A percentile compares a stretch with the other conserved stretches of the same genome.
These are phyloP conservation scores for Saturnispora kantuleensis DNA, from an alignment of 805 yeast genomes.

Conservation along the genomic window DNA sequence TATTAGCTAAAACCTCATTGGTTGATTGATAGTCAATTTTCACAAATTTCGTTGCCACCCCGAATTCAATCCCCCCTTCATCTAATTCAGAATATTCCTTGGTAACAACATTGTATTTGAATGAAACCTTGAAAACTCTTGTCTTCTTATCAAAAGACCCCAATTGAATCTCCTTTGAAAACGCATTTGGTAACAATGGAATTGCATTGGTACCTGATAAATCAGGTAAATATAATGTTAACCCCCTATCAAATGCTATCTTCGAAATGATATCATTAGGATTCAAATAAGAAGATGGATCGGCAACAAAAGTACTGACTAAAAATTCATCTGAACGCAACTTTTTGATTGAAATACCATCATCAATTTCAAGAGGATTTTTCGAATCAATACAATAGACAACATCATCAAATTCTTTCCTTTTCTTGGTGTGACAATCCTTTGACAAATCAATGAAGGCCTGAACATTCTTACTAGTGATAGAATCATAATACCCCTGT, in stretches of 20 bases:
- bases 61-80: slow-evolving; percentile 29
- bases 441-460: slow-evolving; percentile 12
- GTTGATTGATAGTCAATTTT: slow-evolving; percentile 57
- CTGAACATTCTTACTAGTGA: slow-evolving; percentile 16
- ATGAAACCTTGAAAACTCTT: slow-evolving; percentile 37
- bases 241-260: slow-evolving; percentile 50
- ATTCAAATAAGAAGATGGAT: slow-evolving; percentile 62
- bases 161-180: slow-evolving; percentile 34
- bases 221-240: slow-evolving; percentile 63
- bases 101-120: slow-evolving; percentile 23
- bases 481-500: slow-evolving; percentile 31
- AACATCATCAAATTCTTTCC: slow-evolving; percentile 21
- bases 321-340: slow-evolving; percentile 26
- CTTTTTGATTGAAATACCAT: slow-evolving; percentile 61
- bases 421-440: slow-evolving; percentile 9
- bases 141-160: slow-evolving; percentile 37
- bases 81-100: slow-evolving; percentile 12
- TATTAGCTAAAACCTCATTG: slow-evolving; percentile 35
- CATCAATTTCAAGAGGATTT: slow-evolving; percentile 85
- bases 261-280: slow-evolving; percentile 32
- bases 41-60: slow-evolving; percentile 37
- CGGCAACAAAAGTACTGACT: slow-evolving; percentile 72
- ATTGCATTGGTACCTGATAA: slow-evolving; percentile 34
- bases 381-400: slow-evolving; percentile 79
- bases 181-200: slow-evolving; percentile 56